Conservation (phyloP, 2,329 filamentous ascomycete species). For the Byssothecium circinans region DNA sequence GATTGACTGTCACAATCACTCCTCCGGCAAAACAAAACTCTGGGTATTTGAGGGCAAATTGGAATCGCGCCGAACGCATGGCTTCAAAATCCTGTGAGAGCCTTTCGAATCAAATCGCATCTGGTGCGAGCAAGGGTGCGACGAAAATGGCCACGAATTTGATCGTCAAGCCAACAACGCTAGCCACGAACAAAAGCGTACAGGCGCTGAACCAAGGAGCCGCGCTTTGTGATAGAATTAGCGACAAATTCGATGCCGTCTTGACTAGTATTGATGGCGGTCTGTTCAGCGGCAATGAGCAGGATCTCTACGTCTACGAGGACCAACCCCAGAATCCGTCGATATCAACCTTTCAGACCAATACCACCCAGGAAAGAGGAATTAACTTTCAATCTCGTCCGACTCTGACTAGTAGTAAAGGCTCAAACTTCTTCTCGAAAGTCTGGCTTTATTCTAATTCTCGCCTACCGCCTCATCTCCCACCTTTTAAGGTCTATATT, state of each 20-base stretch:
- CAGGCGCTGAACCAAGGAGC: constrained; percentile 45
- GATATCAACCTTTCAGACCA: constrained; percentile 19
- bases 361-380: constrained; percentile 9
- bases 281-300: constrained; percentile 55
- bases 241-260: constrained; percentile 64
- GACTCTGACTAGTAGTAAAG: constrained; percentile 13
- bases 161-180: constrained; percentile 33
- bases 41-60: constrained; percentile 28
- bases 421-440: constrained; percentile 63
- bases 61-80: constrained; percentile 32
- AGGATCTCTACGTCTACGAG: constrained; percentile 49
- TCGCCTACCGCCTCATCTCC: constrained; percentile 67
- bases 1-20: constrained; percentile 25
- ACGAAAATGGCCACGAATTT: constrained; percentile 30
- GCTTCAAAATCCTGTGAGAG: constrained; percentile 34
- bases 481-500: constrained; percentile 70
- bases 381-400: not conserved
- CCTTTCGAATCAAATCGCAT: constrained; percentile 20
- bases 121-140: constrained; percentile 24
- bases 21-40: constrained; percentile 21
- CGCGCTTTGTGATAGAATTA: constrained; percentile 61
- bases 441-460: constrained; percentile 80
- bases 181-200: constrained; percentile 37
- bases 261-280: constrained; percentile 74
- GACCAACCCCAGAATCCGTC: constrained; percentile 15